Evolutionary conservation across 306 rosid genomes (phyloP), one percentile per base, ranked within the genome.

Genomic region (Vicia villosa): DNA sequence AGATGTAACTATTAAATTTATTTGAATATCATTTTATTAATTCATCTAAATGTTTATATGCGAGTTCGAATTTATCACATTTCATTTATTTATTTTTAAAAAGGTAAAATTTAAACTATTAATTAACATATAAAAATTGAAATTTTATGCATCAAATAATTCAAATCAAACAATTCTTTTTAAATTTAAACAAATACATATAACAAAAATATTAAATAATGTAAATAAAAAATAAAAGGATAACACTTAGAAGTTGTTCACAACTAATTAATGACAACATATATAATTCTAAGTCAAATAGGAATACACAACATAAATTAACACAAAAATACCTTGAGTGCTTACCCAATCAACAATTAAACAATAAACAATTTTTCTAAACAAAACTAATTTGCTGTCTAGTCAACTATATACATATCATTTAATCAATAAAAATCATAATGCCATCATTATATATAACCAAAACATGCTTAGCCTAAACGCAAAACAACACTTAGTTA

Each of bases 391-490:
- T 49, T 49, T 54, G 57, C 38, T 49, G 21, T 55, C 64, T 59
- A 54, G 64, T 59, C 55, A 76, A 75, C 75, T 60, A 19, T 11
- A 50, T 24, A 11, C 69, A 59, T 38, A 40, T 49, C 49, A 68
- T 12, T 12, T 38, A 60, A 49, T 12, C 19, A 60, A 49, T 50
- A 10, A 68, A 60, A 67, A 24, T 9, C n/a, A 60, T 58, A 10
- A 68, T 37, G 49, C 1, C 52, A 26, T 37, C 43, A 5, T 47
- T 76, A 51, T 76, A 69, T 34, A 69, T 59, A 68, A 13, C 16
- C 59, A 38, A 3, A 40, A 40, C 80, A 38, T 68, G 28, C 58
- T 76, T 61, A 24, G 51, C 70, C 56, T 59, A 49, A 68, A 60
- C 66, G 41, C 51, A 76, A 28, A 58, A 59, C 69, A 19, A 22